Evolutionary conservation across 129 eudicot genomes (phyloP).

Genomic region (Artemisia tridentata): DNA sequence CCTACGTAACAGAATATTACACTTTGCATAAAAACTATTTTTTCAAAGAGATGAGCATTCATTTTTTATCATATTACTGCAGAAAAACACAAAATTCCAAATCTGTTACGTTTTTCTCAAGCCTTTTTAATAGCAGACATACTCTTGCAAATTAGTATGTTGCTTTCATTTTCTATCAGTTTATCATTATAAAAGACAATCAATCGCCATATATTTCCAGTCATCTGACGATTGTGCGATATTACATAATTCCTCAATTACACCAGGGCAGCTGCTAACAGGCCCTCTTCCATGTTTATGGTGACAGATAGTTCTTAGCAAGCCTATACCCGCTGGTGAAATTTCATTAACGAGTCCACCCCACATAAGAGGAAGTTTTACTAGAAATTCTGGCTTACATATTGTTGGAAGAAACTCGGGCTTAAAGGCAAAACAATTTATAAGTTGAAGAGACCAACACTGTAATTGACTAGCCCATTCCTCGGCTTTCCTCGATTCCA

Average conservation of each 20-base stretch:
- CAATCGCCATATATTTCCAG: slow-evolving; percentile 97
- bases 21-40: no score
- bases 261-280: slow-evolving; percentile 76
- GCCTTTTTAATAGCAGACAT: no score
- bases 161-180: no score
- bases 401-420: slow-evolving; percentile 79
- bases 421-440: slow-evolving; percentile 90
- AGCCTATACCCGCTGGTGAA: slow-evolving; percentile 92
- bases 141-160: no score
- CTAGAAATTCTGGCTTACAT: slow-evolving; percentile 76
- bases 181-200: slow-evolving; percentile 48
- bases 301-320: slow-evolving; percentile 84
- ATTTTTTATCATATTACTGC: no score
- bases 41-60: no score
- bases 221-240: slow-evolving; percentile 92
- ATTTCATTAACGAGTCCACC: slow-evolving; percentile 95
- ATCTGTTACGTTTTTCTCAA: no score
- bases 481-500: background rate
- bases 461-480: slow-evolving; percentile 99
- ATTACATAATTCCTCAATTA: slow-evolving; percentile 77
- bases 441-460: slow-evolving; percentile 94
- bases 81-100: no score
- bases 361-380: slow-evolving; percentile 91
- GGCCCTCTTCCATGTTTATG: slow-evolving; percentile 90
- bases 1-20: no score